Evolutionary conservation across 208 protist genomes (phyloP), one percentile per base, ranked within the genome.

Genomic region (Crithidia brevicula): DNA sequence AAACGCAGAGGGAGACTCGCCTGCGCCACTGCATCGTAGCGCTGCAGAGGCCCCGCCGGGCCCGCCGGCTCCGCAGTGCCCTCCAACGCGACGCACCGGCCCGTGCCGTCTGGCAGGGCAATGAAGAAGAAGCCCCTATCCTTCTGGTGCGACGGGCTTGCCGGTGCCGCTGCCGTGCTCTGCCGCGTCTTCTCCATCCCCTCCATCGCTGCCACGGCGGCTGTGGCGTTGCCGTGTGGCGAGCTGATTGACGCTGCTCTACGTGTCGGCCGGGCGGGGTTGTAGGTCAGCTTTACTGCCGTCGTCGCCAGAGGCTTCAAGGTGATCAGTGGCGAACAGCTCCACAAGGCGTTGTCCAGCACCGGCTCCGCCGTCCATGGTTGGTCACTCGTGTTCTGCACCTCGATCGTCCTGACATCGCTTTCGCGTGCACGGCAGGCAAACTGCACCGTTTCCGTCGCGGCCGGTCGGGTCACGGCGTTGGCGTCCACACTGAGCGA

Each of bases 61-160:
- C 78, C 81, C 0, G 90, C 45, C 3, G 68, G 52, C 13, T 84
- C 79, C 1, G 93, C 80, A 1, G 30, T 62, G 34, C 95, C 95
- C 52, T 95, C 89, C 28, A 98, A 80, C 20, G 72, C 75, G 71
- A 93, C 96, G 10, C 89, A 81, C 13, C 93, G 54, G 2, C 89
- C 97, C 10, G 77, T 76, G 58, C 98, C 98, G 50, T 97, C 86
- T 0, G 97, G 95, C 31, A 96, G 80, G 54, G 98, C 93, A 23
- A 99, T 82, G 76, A 98, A 99, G 1, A 98, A 69, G 18, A 67
- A 93, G 20, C 84, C 97, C 4, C 46, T 30, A 72, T 98, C 94
- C n/a, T 45, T 63, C 57, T 63, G 57, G 10, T 34, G 46, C 23
- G 50, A 62, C 28, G 18, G 13, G 10, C 36, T 7, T 4, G n/a